Conservation (phyloP, 768 basidiomycete species). For the Psilocybe cubensis region DNA sequence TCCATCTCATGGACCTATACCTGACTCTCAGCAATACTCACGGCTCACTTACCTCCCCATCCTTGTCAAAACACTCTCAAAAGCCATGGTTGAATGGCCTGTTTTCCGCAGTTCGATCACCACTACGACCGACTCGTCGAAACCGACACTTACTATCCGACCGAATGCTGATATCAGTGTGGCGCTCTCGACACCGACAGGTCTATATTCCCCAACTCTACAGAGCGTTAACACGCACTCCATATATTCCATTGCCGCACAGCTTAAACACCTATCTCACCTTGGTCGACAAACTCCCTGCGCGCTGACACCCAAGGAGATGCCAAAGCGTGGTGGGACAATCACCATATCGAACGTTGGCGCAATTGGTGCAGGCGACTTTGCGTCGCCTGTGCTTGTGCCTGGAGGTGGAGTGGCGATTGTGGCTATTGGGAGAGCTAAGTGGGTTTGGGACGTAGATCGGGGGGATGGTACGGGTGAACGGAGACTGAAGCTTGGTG, state of each 20-base stretch:
- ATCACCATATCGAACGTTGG: conserved; percentile 85
- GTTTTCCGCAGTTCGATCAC: conserved; percentile 80
- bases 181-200: conserved; percentile 80
- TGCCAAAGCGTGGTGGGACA: conserved; percentile 79
- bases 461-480: conserved; percentile 32
- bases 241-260: conserved; percentile 64
- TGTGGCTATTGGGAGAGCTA: conserved; percentile 78
- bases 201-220: conserved; percentile 82
- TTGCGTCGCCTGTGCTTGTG: conserved; percentile 75
- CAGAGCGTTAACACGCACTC: conserved; percentile 53
- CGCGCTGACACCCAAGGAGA: conserved; percentile 65
- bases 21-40: conserved; percentile 57
- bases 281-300: conserved; percentile 71
- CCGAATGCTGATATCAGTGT: conserved; percentile 75
- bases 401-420: conserved; percentile 87
- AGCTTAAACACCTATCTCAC: conserved; percentile 60
- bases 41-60: conserved; percentile 83
- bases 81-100: conserved; percentile 84
- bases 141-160: conserved; percentile 74
- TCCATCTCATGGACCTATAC: conserved; percentile 46
- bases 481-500: conserved; percentile 39
- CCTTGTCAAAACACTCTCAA: conserved; percentile 80
- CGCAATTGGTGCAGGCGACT: conserved; percentile 72
- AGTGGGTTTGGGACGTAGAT: conserved; percentile 77
- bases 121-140: conserved; percentile 36